Conservation (phyloP, 202 grass and related monocot genomes). For the Bolboschoenoplectus hybrid region DNA sequence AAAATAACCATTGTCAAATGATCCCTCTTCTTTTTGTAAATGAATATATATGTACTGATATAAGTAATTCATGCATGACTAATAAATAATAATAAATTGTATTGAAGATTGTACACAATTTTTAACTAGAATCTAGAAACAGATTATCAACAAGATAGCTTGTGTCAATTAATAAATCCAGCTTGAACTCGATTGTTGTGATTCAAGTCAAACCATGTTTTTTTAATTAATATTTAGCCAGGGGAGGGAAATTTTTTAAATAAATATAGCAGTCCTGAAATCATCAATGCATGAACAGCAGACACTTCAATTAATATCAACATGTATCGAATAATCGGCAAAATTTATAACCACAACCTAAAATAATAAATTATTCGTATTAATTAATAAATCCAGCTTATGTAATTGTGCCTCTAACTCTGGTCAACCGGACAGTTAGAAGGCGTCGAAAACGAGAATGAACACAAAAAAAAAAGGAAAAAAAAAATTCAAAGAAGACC, state of each 20-base stretch:
- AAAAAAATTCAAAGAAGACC: neutral
- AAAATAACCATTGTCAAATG: too few species aligned
- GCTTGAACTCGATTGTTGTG: neutral
- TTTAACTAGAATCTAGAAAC: neutral
- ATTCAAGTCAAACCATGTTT: slow-evolving; percentile 5
- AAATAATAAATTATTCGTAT: neutral
- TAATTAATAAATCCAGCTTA: too few species aligned
- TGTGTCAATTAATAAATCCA: slow-evolving; percentile 15
- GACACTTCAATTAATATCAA: neutral
- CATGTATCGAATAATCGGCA: neutral
- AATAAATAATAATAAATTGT: neutral
- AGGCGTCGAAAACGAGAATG: too few species aligned
- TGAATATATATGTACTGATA: neutral
- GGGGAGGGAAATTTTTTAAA: neutral
- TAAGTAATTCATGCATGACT: neutral
- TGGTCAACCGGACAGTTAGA: neutral
- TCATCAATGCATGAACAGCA: neutral
- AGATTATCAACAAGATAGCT: neutral
- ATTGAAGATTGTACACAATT: neutral
- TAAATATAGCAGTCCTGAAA: neutral
- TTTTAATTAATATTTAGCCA: neutral
- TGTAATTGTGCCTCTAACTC: neutral
- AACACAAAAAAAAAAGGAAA: too few species aligned
- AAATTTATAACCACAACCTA: neutral
- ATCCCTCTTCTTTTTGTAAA: neutral